phyloP scores from a whole-genome alignment of 345 rosid genomes.

The Diplotaxis tenuifolia region DNA sequence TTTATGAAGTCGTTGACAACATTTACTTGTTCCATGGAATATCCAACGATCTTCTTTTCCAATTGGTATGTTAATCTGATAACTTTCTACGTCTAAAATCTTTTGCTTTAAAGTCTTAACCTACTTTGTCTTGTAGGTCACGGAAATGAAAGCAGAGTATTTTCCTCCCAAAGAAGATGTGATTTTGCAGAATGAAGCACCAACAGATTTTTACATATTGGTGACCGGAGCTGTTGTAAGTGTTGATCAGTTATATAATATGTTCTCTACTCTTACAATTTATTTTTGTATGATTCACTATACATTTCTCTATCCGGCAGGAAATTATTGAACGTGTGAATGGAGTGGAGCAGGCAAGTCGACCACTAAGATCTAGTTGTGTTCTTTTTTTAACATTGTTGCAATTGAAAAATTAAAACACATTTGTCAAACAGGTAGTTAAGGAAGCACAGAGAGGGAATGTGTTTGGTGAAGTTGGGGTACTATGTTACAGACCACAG shows the following conservation, averaged over 20 bases:
- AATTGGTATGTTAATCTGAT: conserved; percentile 83
- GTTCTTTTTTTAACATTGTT: no score
- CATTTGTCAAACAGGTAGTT: conserved; percentile 61
- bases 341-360: conserved; percentile 73
- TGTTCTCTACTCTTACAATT: no score
- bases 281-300: conserved; percentile 23
- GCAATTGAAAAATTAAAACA: no score
- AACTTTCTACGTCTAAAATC: no score
- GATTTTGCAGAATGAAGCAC: conserved; percentile 90
- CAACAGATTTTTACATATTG: conserved; percentile 77
- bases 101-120: no score
- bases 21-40: conserved; percentile 86
- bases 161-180: conserved; percentile 93
- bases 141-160: conserved; percentile 93
- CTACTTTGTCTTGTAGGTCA: conserved; percentile 43
- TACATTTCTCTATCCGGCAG: conserved; percentile 36
- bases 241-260: not conserved
- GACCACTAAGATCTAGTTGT: no score
- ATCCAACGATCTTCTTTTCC: conserved; percentile 88
- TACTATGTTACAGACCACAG: conserved; percentile 89
- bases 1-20: conserved; percentile 69
- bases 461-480: conserved; percentile 76
- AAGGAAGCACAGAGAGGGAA: conserved; percentile 67
- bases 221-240: conserved; percentile 84
- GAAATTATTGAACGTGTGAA: conserved; percentile 55